Conservation (phyloP, 2,329 filamentous ascomycete genomes). For the Fusarium clavum region DNA sequence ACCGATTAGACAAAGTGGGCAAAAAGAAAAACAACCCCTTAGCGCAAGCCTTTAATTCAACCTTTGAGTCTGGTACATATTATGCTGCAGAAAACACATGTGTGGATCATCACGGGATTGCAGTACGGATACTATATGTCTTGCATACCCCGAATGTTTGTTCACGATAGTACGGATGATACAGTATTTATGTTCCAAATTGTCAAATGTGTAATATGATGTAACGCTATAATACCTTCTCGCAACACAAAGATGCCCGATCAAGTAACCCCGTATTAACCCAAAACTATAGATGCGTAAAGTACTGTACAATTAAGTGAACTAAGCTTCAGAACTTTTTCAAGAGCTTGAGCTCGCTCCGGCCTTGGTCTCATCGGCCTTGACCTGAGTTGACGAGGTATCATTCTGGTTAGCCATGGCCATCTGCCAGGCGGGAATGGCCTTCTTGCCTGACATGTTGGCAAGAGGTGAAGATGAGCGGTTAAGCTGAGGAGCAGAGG, state of each 20-base stretch:
- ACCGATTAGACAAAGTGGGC: neutral
- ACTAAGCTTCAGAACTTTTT: slow-evolving; percentile 3
- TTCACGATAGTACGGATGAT: neutral
- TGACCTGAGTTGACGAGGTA: slow-evolving; percentile 45
- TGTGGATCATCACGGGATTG: neutral
- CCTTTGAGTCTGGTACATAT: neutral
- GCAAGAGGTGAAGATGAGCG: slow-evolving; percentile 53
- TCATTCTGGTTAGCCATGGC: slow-evolving; percentile 69
- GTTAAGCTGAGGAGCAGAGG: slow-evolving; percentile 45
- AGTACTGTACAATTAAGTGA: slow-evolving; percentile 35
- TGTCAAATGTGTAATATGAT: slow-evolving; percentile 15
- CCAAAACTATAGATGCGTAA: slow-evolving; percentile 33
- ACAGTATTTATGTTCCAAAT: neutral
- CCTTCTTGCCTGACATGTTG: slow-evolving; percentile 65
- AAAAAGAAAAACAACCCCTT: slow-evolving; percentile 4
- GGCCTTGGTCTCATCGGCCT: slow-evolving; percentile 44
- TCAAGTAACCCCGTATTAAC: slow-evolving; percentile 27
- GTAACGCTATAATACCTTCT: slow-evolving; percentile 32
- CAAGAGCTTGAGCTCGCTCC: slow-evolving; percentile 36
- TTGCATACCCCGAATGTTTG: neutral
- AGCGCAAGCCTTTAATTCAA: neutral
- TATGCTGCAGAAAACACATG: neutral
- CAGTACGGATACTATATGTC: neutral
- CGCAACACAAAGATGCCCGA: slow-evolving; percentile 12
- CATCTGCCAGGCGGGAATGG: slow-evolving; percentile 85